These are phyloP conservation scores for Backusella tuberculispora DNA, from an alignment of 192 early-diverging fungal species.

Conservation along the genomic window DNA sequence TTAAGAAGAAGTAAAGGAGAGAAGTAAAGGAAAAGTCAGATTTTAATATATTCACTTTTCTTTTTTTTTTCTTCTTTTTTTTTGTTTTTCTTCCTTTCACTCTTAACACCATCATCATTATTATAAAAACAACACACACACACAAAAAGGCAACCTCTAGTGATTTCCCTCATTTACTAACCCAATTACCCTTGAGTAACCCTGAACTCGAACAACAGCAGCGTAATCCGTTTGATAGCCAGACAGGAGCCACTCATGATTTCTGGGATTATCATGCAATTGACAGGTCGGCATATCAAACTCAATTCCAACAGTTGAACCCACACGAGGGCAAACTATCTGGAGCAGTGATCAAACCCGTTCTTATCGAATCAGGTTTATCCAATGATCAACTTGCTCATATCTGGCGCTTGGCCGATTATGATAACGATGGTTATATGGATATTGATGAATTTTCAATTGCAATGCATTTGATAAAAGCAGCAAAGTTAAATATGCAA, in stretches of 20 bases:
- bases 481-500: slow-evolving; percentile 38
- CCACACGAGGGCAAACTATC: slow-evolving; percentile 43
- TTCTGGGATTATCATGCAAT: slow-evolving; percentile 37
- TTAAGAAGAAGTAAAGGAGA: slow-evolving; percentile 63
- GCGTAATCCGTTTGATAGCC: slow-evolving; percentile 42
- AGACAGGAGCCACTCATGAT: slow-evolving; percentile 17
- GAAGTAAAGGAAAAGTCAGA: slow-evolving; percentile 48
- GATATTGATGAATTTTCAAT: slow-evolving; percentile 71
- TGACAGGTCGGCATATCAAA: slow-evolving; percentile 41
- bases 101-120: no score
- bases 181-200: slow-evolving; percentile 42
- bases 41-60: neutral
- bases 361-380: slow-evolving; percentile 59
- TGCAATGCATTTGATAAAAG: slow-evolving; percentile 60
- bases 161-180: slow-evolving; percentile 49
- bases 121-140: neutral
- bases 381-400: slow-evolving; percentile 54
- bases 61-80: neutral
- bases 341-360: slow-evolving; percentile 42
- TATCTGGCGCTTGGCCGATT: slow-evolving; percentile 66
- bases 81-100: no score
- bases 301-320: slow-evolving; percentile 40
- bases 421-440: slow-evolving; percentile 65
- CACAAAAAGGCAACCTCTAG: slow-evolving; percentile 41
- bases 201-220: slow-evolving; percentile 45